Percentiles rank a stretch among this genome's conserved stretches.
These are phyloP conservation scores for Torulaspora quercuum DNA, from an alignment of 805 yeast genomes.

Conservation along the genomic window DNA sequence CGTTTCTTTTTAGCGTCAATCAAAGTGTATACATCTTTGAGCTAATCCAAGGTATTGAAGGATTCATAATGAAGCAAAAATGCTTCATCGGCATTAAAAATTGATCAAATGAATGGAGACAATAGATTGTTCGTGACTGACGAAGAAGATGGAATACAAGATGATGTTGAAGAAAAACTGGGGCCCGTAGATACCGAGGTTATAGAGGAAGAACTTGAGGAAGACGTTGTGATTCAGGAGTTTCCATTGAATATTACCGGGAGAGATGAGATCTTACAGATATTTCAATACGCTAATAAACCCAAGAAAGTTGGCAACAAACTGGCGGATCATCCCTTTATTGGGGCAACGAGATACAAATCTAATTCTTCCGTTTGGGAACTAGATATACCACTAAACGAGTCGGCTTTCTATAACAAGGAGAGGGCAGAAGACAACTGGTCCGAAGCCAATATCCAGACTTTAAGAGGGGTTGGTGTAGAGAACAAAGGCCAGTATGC, in stretches of 20 bases:
- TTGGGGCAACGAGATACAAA: conserved; percentile 53
- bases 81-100: too few relatives aligned
- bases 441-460: conserved; percentile 58
- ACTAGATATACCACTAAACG: conserved; percentile 72
- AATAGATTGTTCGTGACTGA: conserved; percentile 38
- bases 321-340: conserved; percentile 36
- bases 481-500: conserved; percentile 51
- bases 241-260: conserved; percentile 52
- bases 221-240: conserved; percentile 59
- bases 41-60: conserved; percentile 6
- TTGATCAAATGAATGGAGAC: conserved; percentile 20
- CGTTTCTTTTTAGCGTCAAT: conserved; percentile 2
- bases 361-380: conserved; percentile 62
- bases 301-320: conserved; percentile 28
- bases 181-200: conserved; percentile 15
- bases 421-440: conserved; percentile 57
- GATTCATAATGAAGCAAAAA: not conserved
- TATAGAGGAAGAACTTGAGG: conserved; percentile 33
- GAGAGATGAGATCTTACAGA: conserved; percentile 36
- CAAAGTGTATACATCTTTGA: too few relatives aligned
- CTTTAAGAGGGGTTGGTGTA: conserved; percentile 66
- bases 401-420: conserved; percentile 61
- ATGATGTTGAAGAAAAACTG: conserved; percentile 6
- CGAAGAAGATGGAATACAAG: conserved; percentile 34
- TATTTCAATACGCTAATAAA: conserved; percentile 55